Conservation (phyloP, 257 asterid genomes). For the Plantago elongata region DNA sequence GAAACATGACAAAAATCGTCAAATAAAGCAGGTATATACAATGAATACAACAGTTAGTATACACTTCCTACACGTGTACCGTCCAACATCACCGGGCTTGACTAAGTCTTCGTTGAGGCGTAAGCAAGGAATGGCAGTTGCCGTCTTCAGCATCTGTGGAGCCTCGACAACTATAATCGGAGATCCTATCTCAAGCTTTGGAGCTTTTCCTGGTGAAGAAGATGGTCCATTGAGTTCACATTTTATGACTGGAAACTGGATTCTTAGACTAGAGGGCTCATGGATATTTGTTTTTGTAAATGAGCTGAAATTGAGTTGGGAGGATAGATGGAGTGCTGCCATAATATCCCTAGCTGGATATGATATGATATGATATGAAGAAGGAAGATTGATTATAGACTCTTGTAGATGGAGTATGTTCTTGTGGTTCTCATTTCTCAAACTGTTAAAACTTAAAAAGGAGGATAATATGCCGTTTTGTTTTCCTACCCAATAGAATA, state of each 20-base stretch:
- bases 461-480: no score
- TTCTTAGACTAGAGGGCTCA: slow-evolving; percentile 2
- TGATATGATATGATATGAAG: no score
- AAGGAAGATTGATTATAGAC: no score
- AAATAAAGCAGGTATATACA: no score
- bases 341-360: no score
- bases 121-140: slow-evolving; percentile 80
- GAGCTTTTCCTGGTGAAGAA: slow-evolving; percentile 9
- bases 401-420: no score
- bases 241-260: slow-evolving; percentile 19
- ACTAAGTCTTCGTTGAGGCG: slow-evolving; percentile 61
- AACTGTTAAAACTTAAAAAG: no score
- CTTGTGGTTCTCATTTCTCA: no score
- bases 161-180: slow-evolving; percentile 68
- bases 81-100: slow-evolving; percentile 84
- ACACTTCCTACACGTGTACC: slow-evolving; percentile 27
- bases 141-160: slow-evolving; percentile 66
- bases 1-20: background rate
- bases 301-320: no score
- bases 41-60: background rate
- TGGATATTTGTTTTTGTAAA: no score
- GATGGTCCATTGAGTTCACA: slow-evolving; percentile 31
- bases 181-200: slow-evolving; percentile 57
- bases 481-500: no score
- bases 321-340: no score